Percentiles rank a stretch among this genome's conserved stretches.
These are phyloP conservation scores for cucumber (Cucumis sativus) DNA, from an alignment of 306 rosid species.

Conservation along the genomic window DNA sequence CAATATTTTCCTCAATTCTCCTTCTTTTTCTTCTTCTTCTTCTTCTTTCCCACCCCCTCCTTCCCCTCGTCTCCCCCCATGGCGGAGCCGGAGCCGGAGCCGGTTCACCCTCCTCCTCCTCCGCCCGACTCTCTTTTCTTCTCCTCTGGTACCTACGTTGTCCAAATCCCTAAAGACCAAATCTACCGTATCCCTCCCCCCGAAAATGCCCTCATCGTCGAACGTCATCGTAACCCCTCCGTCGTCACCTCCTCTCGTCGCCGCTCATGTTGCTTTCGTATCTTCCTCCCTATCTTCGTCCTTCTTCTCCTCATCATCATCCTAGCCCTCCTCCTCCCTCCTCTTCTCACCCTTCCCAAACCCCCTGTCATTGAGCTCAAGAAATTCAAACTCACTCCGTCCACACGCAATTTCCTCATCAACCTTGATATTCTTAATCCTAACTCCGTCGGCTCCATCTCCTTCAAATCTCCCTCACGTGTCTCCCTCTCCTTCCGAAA, in stretches of 20 bases:
- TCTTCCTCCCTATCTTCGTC: not conserved
- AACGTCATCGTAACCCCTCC: constrained; percentile 5
- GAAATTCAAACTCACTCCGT: not conserved
- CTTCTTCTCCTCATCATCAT: constrained; percentile 3
- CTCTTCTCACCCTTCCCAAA: constrained; percentile 10
- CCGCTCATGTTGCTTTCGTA: not conserved
- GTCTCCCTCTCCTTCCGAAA: constrained; percentile 23
- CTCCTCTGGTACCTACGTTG: constrained; percentile 29
- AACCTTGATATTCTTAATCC: constrained; percentile 18
- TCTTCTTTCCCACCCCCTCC: constrained; percentile 31
- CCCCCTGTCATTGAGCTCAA: constrained; percentile 24
- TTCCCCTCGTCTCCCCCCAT: constrained; percentile 14
- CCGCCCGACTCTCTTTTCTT: not conserved
- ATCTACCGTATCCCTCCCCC: constrained; percentile 47
- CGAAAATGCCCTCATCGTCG: constrained; percentile 28
- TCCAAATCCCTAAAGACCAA: constrained; percentile 63
- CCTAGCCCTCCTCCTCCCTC: constrained; percentile 7
- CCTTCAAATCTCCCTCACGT: constrained; percentile 9
- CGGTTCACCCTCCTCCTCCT: constrained; percentile 14
- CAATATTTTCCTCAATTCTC: not conserved
- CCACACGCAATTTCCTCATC: constrained; percentile 9
- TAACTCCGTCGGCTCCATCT: constrained; percentile 15
- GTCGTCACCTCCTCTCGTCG: not conserved
- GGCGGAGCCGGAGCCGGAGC: constrained; percentile 79
- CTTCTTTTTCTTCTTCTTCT: not conserved